Base-by-base conservation (phyloP, 352 stramenopile genomes). In the Phytopythium litorale region DNA sequence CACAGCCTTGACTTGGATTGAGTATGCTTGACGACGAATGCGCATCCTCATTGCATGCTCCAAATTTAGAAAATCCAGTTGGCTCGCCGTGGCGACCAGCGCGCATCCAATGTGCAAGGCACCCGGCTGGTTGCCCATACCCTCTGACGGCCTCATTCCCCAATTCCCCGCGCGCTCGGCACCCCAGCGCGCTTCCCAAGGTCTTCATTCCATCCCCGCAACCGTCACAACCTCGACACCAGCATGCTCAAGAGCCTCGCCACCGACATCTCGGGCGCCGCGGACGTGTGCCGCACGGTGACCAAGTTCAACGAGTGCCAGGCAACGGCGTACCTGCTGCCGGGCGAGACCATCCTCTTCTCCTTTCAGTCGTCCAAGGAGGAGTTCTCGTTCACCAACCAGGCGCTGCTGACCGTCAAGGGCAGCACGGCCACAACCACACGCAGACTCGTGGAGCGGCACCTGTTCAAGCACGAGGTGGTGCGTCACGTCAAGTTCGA, bases 311-410 rank as follows among this genome's bases (percentile, higher is more conserved):
- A 63, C 56, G 78, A 85, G 63, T 74, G 63, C 25, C 55, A 74
- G n/a, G 75, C 66, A 1, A 63, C 56, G 0, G 59, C 71, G 40
- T 88, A 87, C 58, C 48, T 90, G 19, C 58, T 90, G n/a, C 81
- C 78, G 8, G 58, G 62, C 21, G 75, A 88, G 63, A 68, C 63
- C n/a, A 71, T 90, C 32, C 60, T 72, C 18, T 88, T 90, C 49
- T 75, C 72, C 4, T 67, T 90, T 45, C 56, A 76, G 38, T 84
- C 78, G 12, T 52, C 68, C 8, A 84, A 87, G 42, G 78, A 88
- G 56, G 80, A 87, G 62, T 88, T 85, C 45, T 68, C 73, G 15
- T 84, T 89, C 70, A 87, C 79, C n/a, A 89, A 81, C 68, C 62
- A 84, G 55, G 80, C 80, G 19, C 28, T 89, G 37, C 68, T 89